Evolutionary conservation across 1,284 basidiomycete genomes (phyloP), one percentile per base, ranked within the genome.

Genomic region (Melampsora occidentalis): DNA sequence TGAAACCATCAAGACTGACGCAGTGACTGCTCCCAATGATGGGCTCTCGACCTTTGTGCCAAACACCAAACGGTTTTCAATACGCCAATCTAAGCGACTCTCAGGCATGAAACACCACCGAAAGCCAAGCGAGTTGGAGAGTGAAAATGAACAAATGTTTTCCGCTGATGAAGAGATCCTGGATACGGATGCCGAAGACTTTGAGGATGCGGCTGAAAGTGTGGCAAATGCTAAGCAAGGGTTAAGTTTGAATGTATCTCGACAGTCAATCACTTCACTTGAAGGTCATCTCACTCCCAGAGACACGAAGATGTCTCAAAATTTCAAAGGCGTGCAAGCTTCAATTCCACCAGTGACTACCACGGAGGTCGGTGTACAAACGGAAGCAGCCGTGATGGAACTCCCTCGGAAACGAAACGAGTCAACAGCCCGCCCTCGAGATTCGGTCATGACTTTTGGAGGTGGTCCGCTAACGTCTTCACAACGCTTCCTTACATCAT

Each of bases 81-180:
- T 9, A 59, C 53, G 53, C 12, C 53, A 59, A 28, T 64, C 31
- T 39, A 46, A 68, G 3, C 64, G 65, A 18, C 63, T 35, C 22
- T 76, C 72, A 10, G 51, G 28, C n/a, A 49, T 61, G 33, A 67
- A 63, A 25, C 72, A 68, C 33, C 31, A 46, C 18, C 31, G 65
- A n/a, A 63, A 46, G 6, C 39, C 48, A 28, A 61, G 67, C 51
- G 73, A 76, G 42, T 28, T 20, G n/a, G 73, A 69, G n/a, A 76
- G 73, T 63, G 73, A 76, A 63, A 18, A 35, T 20, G 73, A 76
- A 59, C 73, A 68, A 20, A 76, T 76, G 73, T 76, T 76, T 63
- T 76, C 73, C 25, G 73, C 73, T 28, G 73, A 76, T 10, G 73
- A 76, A 33, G 66, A 57, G 31, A 49, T 59, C 6, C n/a, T 68